A percentile compares a stretch with the other conserved stretches of the same genome.
phyloP scores from a whole-genome alignment of 495 filamentous ascomycete species.

The Cercophora samala region DNA sequence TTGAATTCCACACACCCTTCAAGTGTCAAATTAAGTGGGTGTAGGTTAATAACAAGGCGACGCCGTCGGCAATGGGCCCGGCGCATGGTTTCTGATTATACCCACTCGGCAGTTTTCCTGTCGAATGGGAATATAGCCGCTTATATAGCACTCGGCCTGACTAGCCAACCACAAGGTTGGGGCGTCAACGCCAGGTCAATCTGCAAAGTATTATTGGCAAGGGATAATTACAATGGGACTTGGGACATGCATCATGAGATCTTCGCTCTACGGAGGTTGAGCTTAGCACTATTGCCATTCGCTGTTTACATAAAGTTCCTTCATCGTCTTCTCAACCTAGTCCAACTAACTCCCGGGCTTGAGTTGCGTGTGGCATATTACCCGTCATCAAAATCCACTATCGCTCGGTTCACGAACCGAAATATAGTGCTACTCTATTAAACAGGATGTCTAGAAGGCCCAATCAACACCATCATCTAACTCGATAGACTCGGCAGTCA shows the following conservation, averaged over 20 bases:
- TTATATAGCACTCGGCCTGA: neutral
- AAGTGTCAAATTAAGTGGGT: neutral
- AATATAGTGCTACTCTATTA: constrained; percentile 30
- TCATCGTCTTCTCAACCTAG: neutral
- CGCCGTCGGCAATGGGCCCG: neutral
- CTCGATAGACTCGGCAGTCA: neutral
- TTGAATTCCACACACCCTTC: neutral
- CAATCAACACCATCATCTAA: neutral
- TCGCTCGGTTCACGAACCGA: constrained; percentile 28
- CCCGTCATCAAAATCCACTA: constrained; percentile 14
- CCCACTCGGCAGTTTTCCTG: constrained; percentile 14
- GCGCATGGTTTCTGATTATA: constrained; percentile 9
- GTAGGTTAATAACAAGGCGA: neutral
- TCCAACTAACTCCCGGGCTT: neutral
- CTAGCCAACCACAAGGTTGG: neutral
- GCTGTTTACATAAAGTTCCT: neutral
- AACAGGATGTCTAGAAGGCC: constrained; percentile 26
- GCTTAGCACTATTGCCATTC: neutral
- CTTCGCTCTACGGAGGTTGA: neutral
- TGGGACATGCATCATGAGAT: neutral
- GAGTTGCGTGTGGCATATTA: neutral
- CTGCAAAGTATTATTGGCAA: neutral
- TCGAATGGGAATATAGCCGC: constrained; percentile 5
- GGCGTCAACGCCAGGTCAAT: neutral
- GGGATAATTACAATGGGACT: neutral